phyloP scores from a whole-genome alignment of 345 rosid species.

The Camelina neglecta region DNA sequence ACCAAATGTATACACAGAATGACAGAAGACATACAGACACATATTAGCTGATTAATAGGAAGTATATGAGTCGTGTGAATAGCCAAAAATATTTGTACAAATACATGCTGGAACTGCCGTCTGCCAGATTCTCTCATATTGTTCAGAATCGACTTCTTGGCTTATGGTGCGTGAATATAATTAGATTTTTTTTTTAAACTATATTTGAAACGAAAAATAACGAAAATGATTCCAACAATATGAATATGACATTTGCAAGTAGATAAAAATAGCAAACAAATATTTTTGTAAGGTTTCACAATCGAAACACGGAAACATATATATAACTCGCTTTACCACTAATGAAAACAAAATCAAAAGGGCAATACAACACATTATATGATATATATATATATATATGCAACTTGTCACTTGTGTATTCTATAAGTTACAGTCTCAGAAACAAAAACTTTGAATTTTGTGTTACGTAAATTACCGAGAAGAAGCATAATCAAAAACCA shows the following conservation, averaged over 20 bases:
- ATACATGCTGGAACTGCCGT: slow-evolving; percentile 15
- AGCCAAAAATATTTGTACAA: neutral
- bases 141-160: neutral
- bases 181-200: no score
- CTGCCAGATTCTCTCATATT: neutral
- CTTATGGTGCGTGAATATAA: neutral
- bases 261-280: neutral
- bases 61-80: neutral
- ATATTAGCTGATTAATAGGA: slow-evolving; percentile 28
- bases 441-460: neutral
- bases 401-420: slow-evolving; percentile 30
- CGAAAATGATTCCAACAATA: no score
- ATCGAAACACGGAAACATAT: slow-evolving; percentile 19
- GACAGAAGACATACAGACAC: slow-evolving; percentile 13
- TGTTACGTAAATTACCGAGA: slow-evolving; percentile 6
- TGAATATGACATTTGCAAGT: neutral
- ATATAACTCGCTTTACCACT: slow-evolving; percentile 33
- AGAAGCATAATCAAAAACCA: neutral
- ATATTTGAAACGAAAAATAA: neutral
- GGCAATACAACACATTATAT: slow-evolving; percentile 28
- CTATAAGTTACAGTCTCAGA: slow-evolving; percentile 4
- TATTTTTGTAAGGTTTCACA: slow-evolving; percentile 3
- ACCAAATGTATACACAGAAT: slow-evolving; percentile 17
- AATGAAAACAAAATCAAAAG: slow-evolving; percentile 29
- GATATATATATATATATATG: slow-evolving; percentile 10